A percentile compares a stretch with the other conserved stretches of the same genome.
phyloP scores from a whole-genome alignment of 1,284 basidiomycete genomes.

The Apiotrichum siamense region DNA sequence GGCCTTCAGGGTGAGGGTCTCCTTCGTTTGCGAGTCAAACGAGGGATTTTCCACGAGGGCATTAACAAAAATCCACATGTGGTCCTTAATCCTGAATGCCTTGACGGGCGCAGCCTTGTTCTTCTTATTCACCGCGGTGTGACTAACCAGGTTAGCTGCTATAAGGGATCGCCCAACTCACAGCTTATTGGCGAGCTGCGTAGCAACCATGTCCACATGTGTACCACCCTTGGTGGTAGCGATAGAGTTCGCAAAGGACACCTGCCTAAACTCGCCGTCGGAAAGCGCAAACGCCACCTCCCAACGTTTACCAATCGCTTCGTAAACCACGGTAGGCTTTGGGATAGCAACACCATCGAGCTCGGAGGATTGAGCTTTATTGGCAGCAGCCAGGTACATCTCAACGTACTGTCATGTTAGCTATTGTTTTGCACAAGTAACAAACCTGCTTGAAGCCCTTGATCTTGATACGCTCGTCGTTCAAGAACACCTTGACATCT shows the following conservation, averaged over 20 bases:
- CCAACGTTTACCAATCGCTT: conserved; percentile 73
- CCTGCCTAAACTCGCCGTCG: conserved; percentile 77
- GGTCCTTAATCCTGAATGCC: conserved; percentile 87
- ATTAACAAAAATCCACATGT: conserved; percentile 99
- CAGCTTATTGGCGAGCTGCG: conserved; percentile 81
- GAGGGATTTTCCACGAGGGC: conserved; percentile 95
- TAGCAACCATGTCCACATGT: conserved; percentile 80
- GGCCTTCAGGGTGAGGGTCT: conserved; percentile 80
- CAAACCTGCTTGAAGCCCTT: conserved; percentile 82
- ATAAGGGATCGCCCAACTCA: conserved; percentile 9
- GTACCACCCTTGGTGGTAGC: conserved; percentile 95
- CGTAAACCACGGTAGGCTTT: conserved; percentile 78
- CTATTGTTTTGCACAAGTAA: background rate
- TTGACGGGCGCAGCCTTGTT: conserved; percentile 93
- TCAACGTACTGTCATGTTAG: conserved; percentile 66
- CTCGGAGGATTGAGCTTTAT: conserved; percentile 57
- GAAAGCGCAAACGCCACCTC: conserved; percentile 94
- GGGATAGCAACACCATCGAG: conserved; percentile 66
- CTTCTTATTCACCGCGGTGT: conserved; percentile 84
- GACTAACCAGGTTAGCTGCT: conserved; percentile 35
- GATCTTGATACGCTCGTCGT: conserved; percentile 87
- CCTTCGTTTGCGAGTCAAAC: conserved; percentile 99
- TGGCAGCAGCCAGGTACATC: conserved; percentile 68
- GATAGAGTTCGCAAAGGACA: conserved; percentile 98
- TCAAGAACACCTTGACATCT: conserved; percentile 88